phyloP scores from a whole-genome alignment of 2,329 filamentous ascomycete genomes.

The Hypomyces perniciosus region DNA sequence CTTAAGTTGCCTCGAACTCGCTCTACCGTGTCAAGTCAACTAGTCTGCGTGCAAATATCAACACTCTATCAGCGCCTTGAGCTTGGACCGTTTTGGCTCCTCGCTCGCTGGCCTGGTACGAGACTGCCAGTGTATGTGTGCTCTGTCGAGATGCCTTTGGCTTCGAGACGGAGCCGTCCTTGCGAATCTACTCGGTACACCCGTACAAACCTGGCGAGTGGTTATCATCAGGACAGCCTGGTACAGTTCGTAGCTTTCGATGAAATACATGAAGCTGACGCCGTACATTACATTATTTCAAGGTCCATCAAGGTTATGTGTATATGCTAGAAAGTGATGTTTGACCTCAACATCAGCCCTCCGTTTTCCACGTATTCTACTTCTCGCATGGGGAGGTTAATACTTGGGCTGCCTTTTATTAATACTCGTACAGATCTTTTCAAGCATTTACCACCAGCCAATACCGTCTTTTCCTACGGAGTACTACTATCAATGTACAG shows the following conservation, averaged over 20 bases:
- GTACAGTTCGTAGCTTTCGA: slow-evolving; percentile 21
- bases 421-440: no score
- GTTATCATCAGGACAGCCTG: slow-evolving; percentile 21
- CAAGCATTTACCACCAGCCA: no score
- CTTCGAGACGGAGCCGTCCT: slow-evolving; percentile 17
- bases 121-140: slow-evolving; percentile 25
- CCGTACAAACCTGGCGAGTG: slow-evolving; percentile 24
- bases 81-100: slow-evolving; percentile 46
- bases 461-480: no score
- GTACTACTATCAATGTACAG: no score
- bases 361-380: no score
- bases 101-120: slow-evolving; percentile 23
- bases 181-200: slow-evolving; percentile 32
- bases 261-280: not conserved
- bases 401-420: no score
- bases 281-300: no score
- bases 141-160: slow-evolving; percentile 22
- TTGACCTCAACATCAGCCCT: no score
- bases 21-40: slow-evolving; percentile 81
- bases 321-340: no score
- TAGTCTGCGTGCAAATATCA: slow-evolving; percentile 93
- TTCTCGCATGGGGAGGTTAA: no score
- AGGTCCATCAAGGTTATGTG: no score
- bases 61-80: slow-evolving; percentile 40
- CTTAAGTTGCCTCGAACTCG: slow-evolving; percentile 88